Conservation (phyloP, 441 rosid genomes). For the Erodium chrysanthum region DNA sequence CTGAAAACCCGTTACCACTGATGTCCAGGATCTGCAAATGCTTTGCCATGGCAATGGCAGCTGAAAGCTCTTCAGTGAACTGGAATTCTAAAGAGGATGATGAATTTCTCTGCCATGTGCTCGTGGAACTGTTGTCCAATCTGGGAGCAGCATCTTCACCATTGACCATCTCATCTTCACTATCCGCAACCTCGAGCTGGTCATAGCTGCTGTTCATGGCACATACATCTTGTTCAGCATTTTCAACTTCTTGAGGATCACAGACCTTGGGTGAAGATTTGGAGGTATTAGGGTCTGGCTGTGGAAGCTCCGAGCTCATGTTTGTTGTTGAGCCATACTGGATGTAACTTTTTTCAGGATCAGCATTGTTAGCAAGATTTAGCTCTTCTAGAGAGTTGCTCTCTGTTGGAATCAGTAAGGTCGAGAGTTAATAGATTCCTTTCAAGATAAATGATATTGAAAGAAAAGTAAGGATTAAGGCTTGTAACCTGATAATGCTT, state of each 20-base stretch:
- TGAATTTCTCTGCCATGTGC: constrained; percentile 33
- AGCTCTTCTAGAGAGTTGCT: constrained; percentile 66
- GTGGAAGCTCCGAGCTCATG: constrained; percentile 19
- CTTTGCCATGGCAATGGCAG: constrained; percentile 53
- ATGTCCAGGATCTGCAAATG: constrained; percentile 53
- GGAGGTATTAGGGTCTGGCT: constrained; percentile 18
- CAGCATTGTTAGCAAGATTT: constrained; percentile 49
- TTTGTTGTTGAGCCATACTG: constrained; percentile 10
- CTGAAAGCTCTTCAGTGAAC: constrained; percentile 39
- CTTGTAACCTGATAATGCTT: constrained; percentile 59
- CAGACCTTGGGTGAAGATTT: constrained; percentile 11
- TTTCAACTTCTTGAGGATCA: constrained; percentile 13
- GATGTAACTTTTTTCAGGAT: constrained; percentile 21
- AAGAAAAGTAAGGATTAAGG: constrained; percentile 1
- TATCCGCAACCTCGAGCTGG: constrained; percentile 74
- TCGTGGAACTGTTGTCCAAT: constrained; percentile 33
- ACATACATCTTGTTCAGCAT: constrained; percentile 26
- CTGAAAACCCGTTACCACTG: constrained; percentile 61
- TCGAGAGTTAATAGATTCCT: background rate
- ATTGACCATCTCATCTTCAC: constrained; percentile 48
- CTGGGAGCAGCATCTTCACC: constrained; percentile 30
- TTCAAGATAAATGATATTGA: background rate
- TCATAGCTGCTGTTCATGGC: constrained; percentile 28
- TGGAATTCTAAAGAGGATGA: constrained; percentile 28
- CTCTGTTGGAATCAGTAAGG: constrained; percentile 31